Conservation (phyloP, 352 stramenopile genomes). For the Pythium phragmitis region DNA sequence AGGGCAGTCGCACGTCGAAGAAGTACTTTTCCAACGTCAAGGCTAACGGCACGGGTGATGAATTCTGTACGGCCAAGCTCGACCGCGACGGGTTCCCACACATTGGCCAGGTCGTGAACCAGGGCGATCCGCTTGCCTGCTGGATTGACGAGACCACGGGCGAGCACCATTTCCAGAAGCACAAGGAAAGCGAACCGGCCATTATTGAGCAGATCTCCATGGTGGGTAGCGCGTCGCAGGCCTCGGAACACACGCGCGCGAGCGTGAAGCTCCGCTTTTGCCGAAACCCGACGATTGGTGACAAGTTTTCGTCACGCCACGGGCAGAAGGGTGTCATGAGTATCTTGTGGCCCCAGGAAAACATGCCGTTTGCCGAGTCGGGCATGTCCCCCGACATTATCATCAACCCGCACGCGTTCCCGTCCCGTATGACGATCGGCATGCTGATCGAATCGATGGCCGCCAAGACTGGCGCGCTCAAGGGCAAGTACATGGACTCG, state of each 20-base stretch:
- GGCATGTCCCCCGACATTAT: conserved; percentile 99
- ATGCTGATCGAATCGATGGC: conserved; percentile 99
- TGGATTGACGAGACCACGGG: conserved; percentile 95
- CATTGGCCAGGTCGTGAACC: conserved; percentile 93
- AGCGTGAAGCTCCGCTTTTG: conserved; percentile 98
- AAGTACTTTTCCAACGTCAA: conserved; percentile 94
- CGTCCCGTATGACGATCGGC: conserved; percentile 98
- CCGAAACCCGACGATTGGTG: conserved; percentile 98
- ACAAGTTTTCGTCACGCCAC: conserved; percentile 99
- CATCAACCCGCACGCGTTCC: conserved; percentile 99
- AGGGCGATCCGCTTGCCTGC: conserved; percentile 96
- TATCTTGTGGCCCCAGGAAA: conserved; percentile 98
- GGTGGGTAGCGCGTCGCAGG: conserved; percentile 65
- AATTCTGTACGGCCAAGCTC: conserved; percentile 79
- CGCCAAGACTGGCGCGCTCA: conserved; percentile 97
- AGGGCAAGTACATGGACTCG: conserved; percentile 97
- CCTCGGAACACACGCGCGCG: conserved; percentile 84
- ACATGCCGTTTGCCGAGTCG: conserved; percentile 99
- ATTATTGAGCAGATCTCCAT: conserved; percentile 96
- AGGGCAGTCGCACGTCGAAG: conserved; percentile 71
- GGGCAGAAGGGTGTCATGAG: conserved; percentile 99
- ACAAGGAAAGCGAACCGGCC: conserved; percentile 98
- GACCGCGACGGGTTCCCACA: conserved; percentile 96
- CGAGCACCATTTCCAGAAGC: conserved; percentile 89
- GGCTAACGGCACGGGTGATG: conserved; percentile 48